Conservation (phyloP, 352 stramenopile species). For the Discostella stelligera region DNA sequence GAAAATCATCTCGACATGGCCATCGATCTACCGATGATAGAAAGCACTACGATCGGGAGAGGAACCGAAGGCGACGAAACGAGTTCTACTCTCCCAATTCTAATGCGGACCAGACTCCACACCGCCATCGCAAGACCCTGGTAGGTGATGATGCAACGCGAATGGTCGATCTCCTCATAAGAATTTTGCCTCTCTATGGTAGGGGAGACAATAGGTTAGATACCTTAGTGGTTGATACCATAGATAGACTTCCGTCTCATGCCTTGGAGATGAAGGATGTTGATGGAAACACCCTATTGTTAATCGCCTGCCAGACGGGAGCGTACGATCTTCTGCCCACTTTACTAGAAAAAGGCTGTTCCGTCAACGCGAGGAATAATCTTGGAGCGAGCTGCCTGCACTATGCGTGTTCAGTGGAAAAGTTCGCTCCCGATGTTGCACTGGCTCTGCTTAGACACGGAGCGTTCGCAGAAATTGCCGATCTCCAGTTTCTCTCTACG, state of each 20-base stretch:
- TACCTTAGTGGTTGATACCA: conserved; percentile 45
- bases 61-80: conserved; percentile 4
- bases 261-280: conserved; percentile 44
- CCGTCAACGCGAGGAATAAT: conserved; percentile 52
- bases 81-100: conserved; percentile 7
- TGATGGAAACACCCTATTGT: conserved; percentile 41
- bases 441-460: conserved; percentile 43
- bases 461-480: conserved; percentile 45
- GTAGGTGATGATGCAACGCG: conserved; percentile 27
- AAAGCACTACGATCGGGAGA: conserved; percentile 10
- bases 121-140: conserved; percentile 12
- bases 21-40: conserved; percentile 2
- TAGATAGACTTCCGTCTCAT: conserved; percentile 39
- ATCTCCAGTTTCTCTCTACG: conserved; percentile 50
- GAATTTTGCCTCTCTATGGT: conserved; percentile 48
- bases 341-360: conserved; percentile 49
- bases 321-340: conserved; percentile 45
- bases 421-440: conserved; percentile 43
- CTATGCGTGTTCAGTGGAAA: conserved; percentile 50
- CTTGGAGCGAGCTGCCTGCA: conserved; percentile 43
- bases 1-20: not conserved
- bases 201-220: conserved; percentile 38
- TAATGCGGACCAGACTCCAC: not conserved
- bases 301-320: conserved; percentile 48
- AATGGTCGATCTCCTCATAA: conserved; percentile 46